Conservation (phyloP, 2,329 filamentous ascomycete species). For the Fusarium sublunatum region DNA sequence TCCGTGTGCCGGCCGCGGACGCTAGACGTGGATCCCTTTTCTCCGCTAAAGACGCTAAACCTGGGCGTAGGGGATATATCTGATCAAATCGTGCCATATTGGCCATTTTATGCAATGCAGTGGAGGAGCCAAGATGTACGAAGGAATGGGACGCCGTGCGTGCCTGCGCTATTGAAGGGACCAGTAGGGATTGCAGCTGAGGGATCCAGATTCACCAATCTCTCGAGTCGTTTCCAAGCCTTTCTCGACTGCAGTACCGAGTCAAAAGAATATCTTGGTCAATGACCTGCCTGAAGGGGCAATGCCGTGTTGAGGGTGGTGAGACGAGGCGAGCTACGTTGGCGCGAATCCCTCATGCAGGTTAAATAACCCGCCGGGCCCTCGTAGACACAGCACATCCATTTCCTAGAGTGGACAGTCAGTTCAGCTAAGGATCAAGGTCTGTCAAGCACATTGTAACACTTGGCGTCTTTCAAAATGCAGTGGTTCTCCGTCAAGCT, state of each 20-base stretch:
- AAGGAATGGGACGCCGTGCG: slow-evolving; percentile 3
- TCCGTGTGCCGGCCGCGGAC: background rate
- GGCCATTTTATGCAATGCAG: background rate
- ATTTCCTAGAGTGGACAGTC: background rate
- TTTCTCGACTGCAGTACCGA: background rate
- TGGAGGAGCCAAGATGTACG: slow-evolving; percentile 6
- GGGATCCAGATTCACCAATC: background rate
- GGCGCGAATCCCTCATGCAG: slow-evolving; percentile 6
- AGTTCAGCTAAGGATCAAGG: background rate
- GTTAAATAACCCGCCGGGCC: slow-evolving; percentile 31
- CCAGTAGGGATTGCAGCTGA: background rate
- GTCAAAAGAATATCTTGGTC: background rate
- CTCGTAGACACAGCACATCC: slow-evolving; percentile 10
- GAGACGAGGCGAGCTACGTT: background rate
- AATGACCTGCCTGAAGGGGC: background rate
- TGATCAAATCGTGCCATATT: background rate
- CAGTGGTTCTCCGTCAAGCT: slow-evolving; percentile 36
- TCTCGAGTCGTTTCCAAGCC: background rate
- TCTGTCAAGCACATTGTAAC: background rate
- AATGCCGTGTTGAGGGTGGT: background rate
- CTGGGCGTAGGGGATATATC: slow-evolving; percentile 3
- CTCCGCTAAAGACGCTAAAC: background rate
- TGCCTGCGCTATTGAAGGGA: background rate
- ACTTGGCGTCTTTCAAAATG: slow-evolving; percentile 20
- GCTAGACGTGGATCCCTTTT: slow-evolving; percentile 10